These are phyloP conservation scores for Sabuloglossum arenarium DNA, from an alignment of 495 filamentous ascomycete species.

Conservation along the genomic window DNA sequence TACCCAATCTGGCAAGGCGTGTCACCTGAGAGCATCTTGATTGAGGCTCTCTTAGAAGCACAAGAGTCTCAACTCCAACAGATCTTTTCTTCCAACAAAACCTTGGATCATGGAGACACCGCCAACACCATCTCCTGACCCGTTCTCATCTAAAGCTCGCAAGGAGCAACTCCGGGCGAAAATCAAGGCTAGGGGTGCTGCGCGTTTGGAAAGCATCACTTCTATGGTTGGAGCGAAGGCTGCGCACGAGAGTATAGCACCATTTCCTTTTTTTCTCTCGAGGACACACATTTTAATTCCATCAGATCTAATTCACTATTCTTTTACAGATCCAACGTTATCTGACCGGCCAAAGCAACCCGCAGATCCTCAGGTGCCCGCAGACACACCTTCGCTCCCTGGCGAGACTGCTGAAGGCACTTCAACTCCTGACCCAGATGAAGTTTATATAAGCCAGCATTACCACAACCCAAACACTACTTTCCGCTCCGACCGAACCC, in stretches of 20 bases:
- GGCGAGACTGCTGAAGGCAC: background rate
- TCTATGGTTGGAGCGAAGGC: conserved; percentile 44
- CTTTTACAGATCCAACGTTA: background rate
- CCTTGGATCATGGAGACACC: conserved; percentile 1
- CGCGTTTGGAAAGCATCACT: conserved; percentile 70
- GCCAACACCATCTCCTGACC: background rate
- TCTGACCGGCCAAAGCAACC: background rate
- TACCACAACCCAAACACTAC: conserved; percentile 21
- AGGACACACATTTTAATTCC: background rate
- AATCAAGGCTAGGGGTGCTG: conserved; percentile 48
- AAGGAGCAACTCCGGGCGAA: conserved; percentile 11
- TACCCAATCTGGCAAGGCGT: no score
- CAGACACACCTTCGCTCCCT: background rate
- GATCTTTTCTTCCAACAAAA: background rate
- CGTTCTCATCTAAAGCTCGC: conserved; percentile 5
- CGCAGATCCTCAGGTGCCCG: background rate
- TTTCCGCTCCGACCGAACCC: conserved; percentile 9
- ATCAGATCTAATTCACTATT: background rate
- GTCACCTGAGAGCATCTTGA: no score
- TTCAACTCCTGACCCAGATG: conserved; percentile 34
- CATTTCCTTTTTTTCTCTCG: conserved; percentile 9
- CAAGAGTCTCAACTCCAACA: background rate
- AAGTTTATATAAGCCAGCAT: conserved; percentile 51
- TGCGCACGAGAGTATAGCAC: conserved; percentile 16
- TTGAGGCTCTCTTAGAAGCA: background rate